Evolutionary conservation across 2,329 filamentous ascomycete species (phyloP), one percentile per base, ranked within the genome.

Genomic region (Scytalidium sp.): DNA sequence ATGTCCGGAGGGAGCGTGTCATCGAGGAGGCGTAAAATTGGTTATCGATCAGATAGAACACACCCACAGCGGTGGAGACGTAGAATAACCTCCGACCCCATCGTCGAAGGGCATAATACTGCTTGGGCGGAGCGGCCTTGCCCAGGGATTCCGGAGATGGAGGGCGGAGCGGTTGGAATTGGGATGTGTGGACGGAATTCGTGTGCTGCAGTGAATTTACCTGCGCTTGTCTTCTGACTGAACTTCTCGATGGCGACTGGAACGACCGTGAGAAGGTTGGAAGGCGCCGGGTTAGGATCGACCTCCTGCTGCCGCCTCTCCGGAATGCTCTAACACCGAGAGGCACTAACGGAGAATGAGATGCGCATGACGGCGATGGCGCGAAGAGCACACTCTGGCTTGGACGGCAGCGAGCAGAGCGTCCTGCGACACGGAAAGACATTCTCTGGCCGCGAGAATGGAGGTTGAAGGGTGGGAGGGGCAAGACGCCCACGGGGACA

Each of bases 101-200:
- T 79, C 81, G 88, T 47, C 85, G 79, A 19, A 82, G 79, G 27
- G 82, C 81, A 15, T 76, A 78, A 64, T 89, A 96, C 51, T 85
- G 78, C 64, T 87, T 90, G 10, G 88, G 84, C 8, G 81, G 76
- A 19, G 74, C 75, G 0, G 91, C 86, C 48, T 80, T 83, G 46
- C 90, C 90, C 23, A 97, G 79, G 32, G 88, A 88, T 52, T 79
- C 80, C 5, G 92, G 92, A 3, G 88, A 83, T 1, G 91, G 91
- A 5, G 92, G 92, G 0, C 81, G 78, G 59, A 91, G 80, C 13
- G 84, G 81, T 55, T 84, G 75, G 64, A 84, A 89, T 52, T 56
- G 45, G 74, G 73, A 29, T 64, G 68, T 46, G 64, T 50, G 40
- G 57, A 57, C 39, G 61, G 60, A 23, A 42, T 53, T 15, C 51